Percentiles rank a stretch among this genome's conserved stretches.
These are phyloP conservation scores for Didymella sp. DNA, from an alignment of 2,329 filamentous ascomycete genomes.

Conservation along the genomic window DNA sequence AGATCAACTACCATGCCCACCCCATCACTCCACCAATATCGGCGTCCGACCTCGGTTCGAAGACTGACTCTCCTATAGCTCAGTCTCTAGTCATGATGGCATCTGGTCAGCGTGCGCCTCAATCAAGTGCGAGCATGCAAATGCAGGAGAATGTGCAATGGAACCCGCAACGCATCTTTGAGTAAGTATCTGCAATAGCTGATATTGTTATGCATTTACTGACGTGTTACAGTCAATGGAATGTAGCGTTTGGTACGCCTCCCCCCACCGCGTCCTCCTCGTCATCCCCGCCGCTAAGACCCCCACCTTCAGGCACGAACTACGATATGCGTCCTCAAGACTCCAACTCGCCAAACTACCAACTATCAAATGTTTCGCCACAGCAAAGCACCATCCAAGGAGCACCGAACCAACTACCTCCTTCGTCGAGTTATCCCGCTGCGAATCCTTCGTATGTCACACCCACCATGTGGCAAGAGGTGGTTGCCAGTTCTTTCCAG, in stretches of 20 bases:
- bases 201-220: slow-evolving; percentile 6
- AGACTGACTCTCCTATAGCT: slow-evolving; percentile 77
- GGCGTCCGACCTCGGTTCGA: slow-evolving; percentile 72
- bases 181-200: slow-evolving; percentile 65
- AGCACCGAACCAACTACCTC: slow-evolving; percentile 41
- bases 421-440: slow-evolving; percentile 45
- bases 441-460: slow-evolving; percentile 51
- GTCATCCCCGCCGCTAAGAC: slow-evolving; percentile 55
- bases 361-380: slow-evolving; percentile 46
- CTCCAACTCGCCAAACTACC: slow-evolving; percentile 42
- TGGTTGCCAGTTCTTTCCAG: slow-evolving; percentile 53
- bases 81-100: slow-evolving; percentile 76
- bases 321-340: slow-evolving; percentile 50
- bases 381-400: slow-evolving; percentile 42
- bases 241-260: slow-evolving; percentile 84
- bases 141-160: slow-evolving; percentile 72
- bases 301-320: slow-evolving; percentile 49
- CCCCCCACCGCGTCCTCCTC: slow-evolving; percentile 52
- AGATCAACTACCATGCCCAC: slow-evolving; percentile 71
- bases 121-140: slow-evolving; percentile 61
- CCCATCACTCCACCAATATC: slow-evolving; percentile 84
- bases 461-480: slow-evolving; percentile 61
- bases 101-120: slow-evolving; percentile 59
- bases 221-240: slow-evolving; percentile 76
- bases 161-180: slow-evolving; percentile 89